phyloP scores from a whole-genome alignment of 2,329 filamentous ascomycete genomes.

The Talaromyces sp. region DNA sequence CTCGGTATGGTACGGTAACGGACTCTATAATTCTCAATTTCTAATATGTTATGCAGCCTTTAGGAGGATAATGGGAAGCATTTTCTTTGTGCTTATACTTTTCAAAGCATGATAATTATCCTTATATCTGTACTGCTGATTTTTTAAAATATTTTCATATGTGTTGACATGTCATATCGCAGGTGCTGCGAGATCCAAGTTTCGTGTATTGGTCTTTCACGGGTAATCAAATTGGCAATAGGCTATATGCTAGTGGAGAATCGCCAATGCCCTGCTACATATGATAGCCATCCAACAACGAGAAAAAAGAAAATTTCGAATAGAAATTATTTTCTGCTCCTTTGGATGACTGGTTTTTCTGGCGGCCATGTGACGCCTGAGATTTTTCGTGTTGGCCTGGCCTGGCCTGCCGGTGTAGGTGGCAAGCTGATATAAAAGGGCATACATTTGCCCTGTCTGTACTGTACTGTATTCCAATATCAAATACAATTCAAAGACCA shows the following conservation, averaged over 20 bases:
- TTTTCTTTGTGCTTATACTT: conserved; percentile 22
- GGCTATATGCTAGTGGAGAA: neutral
- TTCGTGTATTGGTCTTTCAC: neutral
- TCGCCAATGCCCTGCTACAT: neutral
- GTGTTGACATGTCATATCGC: neutral
- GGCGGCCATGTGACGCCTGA: conserved; percentile 4
- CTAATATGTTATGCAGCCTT: neutral
- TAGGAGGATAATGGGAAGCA: conserved; percentile 26
- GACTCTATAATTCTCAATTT: conserved; percentile 2
- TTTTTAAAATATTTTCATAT: neutral
- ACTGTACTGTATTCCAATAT: neutral
- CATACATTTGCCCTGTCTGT: neutral
- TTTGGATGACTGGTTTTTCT: neutral
- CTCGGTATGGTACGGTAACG: conserved; percentile 12
- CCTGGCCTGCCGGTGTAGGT: neutral
- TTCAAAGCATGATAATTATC: neutral
- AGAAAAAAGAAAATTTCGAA: neutral
- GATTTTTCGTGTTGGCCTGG: neutral
- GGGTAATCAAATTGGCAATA: conserved; percentile 6
- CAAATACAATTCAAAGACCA: neutral
- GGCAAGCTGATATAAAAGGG: conserved; percentile 1
- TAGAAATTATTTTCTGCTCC: neutral
- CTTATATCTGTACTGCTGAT: neutral
- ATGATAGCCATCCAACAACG: neutral
- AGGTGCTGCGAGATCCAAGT: neutral